These are phyloP conservation scores for Asterochloris sp. DNA, from an alignment of 139 green algal genomes.

Conservation along the genomic window DNA sequence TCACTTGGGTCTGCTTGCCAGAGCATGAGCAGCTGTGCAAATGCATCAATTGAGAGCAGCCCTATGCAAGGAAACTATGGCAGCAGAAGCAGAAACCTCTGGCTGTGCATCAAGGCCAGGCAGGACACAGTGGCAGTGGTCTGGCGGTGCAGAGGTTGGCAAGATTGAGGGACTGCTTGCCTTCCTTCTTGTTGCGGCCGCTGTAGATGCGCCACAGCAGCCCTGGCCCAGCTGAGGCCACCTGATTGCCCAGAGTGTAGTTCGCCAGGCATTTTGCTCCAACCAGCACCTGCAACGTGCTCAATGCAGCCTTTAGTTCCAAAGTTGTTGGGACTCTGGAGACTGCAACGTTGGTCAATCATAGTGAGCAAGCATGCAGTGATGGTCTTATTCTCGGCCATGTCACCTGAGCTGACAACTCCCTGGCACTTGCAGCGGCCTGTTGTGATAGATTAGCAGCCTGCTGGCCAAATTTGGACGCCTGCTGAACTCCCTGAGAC, in stretches of 20 bases:
- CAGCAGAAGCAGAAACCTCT: neutral
- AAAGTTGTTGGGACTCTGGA: no score
- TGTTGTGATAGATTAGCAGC: no score
- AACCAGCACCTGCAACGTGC: neutral
- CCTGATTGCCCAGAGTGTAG: neutral
- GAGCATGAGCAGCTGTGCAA: neutral
- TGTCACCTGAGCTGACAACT: no score
- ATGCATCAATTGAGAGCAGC: neutral
- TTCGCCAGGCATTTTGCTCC: conserved; percentile 7
- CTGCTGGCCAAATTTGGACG: no score
- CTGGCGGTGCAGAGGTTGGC: neutral
- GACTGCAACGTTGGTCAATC: no score
- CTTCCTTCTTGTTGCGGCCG: conserved; percentile 6
- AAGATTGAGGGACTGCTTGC: neutral
- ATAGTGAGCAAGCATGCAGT: no score
- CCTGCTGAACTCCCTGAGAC: no score
- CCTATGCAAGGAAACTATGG: neutral
- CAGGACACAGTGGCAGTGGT: neutral
- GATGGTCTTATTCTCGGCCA: no score
- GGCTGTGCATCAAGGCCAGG: neutral
- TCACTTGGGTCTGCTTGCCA: neutral
- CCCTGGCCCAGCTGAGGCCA: neutral
- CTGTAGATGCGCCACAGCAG: conserved; percentile 7
- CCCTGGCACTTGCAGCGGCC: no score
- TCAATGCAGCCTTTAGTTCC: no score